These are phyloP conservation scores for Fragilaria crotonensis DNA, from an alignment of 108 stramenopile species.

Conservation along the genomic window DNA sequence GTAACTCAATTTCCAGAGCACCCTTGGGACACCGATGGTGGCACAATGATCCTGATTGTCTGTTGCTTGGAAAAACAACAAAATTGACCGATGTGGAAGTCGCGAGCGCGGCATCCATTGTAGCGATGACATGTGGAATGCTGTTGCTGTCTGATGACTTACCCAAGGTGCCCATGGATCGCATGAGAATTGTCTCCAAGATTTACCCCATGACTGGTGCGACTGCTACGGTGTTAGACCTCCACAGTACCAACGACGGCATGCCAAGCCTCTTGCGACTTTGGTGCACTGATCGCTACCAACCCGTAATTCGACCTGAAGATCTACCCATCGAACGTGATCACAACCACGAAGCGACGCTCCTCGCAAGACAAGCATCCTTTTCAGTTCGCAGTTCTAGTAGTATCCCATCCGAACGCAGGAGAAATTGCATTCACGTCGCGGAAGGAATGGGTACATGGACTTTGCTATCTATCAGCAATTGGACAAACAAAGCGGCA, in stretches of 20 bases:
- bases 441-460: constrained; percentile 77
- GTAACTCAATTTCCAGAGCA: constrained; percentile 80
- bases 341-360: constrained; percentile 38
- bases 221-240: constrained; percentile 69
- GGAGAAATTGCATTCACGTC: constrained; percentile 75
- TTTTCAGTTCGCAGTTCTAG: constrained; percentile 14
- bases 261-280: constrained; percentile 70
- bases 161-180: constrained; percentile 52
- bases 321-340: constrained; percentile 6
- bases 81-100: constrained; percentile 79
- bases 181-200: constrained; percentile 60
- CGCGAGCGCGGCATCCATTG: constrained; percentile 75
- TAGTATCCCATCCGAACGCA: constrained; percentile 40
- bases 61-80: constrained; percentile 81
- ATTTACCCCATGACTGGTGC: constrained; percentile 81
- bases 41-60: constrained; percentile 94
- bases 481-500: constrained; percentile 61
- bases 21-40: constrained; percentile 84
- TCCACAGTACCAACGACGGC: constrained; percentile 69
- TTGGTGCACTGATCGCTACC: constrained; percentile 73
- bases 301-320: constrained; percentile 4
- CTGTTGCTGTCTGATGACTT: constrained; percentile 84
- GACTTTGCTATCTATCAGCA: constrained; percentile 76
- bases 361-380: constrained; percentile 29
- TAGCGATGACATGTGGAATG: constrained; percentile 92